Evolutionary conservation across 495 filamentous ascomycete species (phyloP).

Genomic region (Cryomyces minteri): DNA sequence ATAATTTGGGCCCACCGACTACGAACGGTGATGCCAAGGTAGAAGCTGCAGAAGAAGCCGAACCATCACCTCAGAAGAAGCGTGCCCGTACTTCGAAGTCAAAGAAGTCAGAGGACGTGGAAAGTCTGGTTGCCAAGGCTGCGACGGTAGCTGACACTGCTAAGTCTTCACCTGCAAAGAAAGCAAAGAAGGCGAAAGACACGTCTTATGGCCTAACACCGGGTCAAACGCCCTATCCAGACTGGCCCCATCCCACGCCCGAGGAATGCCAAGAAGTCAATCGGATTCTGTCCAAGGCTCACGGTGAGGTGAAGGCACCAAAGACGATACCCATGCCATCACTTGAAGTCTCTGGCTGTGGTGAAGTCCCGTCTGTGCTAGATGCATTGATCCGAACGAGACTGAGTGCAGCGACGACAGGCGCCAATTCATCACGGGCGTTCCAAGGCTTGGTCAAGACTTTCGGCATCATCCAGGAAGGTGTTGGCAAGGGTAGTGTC

Average conservation of each 20-base stretch:
- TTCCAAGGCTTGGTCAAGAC: conserved; percentile 49
- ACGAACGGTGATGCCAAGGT: conserved; percentile 3
- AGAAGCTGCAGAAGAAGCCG: neutral
- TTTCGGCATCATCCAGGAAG: conserved; percentile 46
- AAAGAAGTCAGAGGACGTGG: conserved; percentile 2
- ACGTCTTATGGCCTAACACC: conserved; percentile 15
- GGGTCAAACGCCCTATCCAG: conserved; percentile 44
- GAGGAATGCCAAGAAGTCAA: conserved; percentile 63
- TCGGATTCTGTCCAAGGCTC: conserved; percentile 41
- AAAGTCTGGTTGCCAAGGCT: neutral
- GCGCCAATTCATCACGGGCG: conserved; percentile 44
- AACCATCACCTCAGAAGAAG: conserved; percentile 7
- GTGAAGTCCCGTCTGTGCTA: conserved; percentile 80
- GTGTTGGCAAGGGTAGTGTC: conserved; percentile 57
- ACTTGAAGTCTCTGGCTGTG: conserved; percentile 69
- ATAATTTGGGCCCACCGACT: conserved; percentile 14
- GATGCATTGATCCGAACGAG: conserved; percentile 74
- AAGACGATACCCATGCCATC: conserved; percentile 55
- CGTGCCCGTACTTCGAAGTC: conserved; percentile 1
- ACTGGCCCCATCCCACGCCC: conserved; percentile 45
- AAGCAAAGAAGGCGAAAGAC: conserved; percentile 1
- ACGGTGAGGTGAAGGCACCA: conserved; percentile 49
- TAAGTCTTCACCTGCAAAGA: neutral
- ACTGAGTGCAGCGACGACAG: conserved; percentile 58
- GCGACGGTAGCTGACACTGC: neutral